Conservation (phyloP, 2,329 filamentous ascomycete genomes). For the Zelopaecilomyces penicillatus region DNA sequence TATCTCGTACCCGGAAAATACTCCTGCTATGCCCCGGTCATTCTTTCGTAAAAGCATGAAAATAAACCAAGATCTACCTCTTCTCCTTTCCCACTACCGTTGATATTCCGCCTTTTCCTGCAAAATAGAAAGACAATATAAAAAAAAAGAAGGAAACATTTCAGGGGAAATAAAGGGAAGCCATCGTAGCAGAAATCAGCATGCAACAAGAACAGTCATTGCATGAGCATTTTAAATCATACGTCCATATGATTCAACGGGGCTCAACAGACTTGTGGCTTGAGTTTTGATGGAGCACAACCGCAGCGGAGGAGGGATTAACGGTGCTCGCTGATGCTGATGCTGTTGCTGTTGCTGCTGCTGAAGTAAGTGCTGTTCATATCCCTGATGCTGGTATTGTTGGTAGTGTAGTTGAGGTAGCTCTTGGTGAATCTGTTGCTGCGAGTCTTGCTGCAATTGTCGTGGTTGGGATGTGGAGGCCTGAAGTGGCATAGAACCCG, state of each 20-base stretch:
- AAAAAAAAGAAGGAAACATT: neutral
- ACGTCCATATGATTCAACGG: conserved; percentile 3
- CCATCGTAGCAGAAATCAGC: neutral
- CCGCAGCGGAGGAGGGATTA: conserved; percentile 5
- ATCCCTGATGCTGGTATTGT: neutral
- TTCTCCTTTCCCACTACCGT: no score
- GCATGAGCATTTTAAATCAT: conserved; percentile 1
- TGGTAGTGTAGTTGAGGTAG: neutral
- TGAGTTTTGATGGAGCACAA: conserved; percentile 1
- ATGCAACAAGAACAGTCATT: neutral
- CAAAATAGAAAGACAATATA: neutral
- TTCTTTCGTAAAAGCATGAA: no score
- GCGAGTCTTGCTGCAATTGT: no score
- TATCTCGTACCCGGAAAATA: no score
- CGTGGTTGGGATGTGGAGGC: no score
- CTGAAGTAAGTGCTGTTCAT: conserved; percentile 1
- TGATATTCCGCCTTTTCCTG: no score
- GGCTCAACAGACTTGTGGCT: neutral
- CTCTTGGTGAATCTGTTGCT: no score
- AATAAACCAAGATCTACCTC: no score
- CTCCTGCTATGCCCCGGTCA: no score
- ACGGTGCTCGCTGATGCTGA: conserved; percentile 11
- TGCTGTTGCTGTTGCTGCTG: conserved; percentile 11
- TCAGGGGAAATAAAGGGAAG: neutral
- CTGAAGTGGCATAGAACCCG: no score